Evolutionary conservation across 768 basidiomycete genomes (phyloP).

Genomic region (Agaricus blazei): DNA sequence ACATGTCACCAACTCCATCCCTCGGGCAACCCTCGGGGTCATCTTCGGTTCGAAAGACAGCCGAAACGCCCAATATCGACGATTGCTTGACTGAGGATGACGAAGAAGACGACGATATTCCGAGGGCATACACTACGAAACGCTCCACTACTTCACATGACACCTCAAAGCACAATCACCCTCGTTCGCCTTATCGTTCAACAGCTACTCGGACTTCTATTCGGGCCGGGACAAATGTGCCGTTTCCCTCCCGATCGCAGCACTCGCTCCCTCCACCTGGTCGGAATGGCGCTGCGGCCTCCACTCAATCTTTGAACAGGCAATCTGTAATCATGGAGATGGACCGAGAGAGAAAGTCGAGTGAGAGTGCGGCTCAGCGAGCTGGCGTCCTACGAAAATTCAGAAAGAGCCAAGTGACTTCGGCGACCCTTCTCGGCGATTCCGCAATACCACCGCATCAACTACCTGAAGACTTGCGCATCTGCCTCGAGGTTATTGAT

Average conservation of each 20-base stretch:
- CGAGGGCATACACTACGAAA: conserved; percentile 45
- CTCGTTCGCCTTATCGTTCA: conserved; percentile 71
- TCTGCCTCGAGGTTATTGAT: conserved; percentile 84
- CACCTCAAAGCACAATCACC: conserved; percentile 57
- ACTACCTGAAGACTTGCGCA: conserved; percentile 81
- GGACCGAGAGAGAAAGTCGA: conserved; percentile 50
- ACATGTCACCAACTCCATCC: conserved; percentile 71
- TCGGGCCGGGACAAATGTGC: conserved; percentile 44
- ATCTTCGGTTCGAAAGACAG: conserved; percentile 41
- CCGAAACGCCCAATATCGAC: conserved; percentile 64
- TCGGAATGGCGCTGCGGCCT: conserved; percentile 50
- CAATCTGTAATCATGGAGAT: conserved; percentile 50
- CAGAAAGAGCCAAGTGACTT: conserved; percentile 57
- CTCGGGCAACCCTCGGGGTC: conserved; percentile 24
- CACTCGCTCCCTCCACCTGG: conserved; percentile 69
- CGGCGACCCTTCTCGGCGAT: conserved; percentile 42
- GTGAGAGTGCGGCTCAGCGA: conserved; percentile 25
- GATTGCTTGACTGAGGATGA: conserved; percentile 70
- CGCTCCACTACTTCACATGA: conserved; percentile 29
- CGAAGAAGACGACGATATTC: conserved; percentile 48
- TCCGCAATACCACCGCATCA: conserved; percentile 64
- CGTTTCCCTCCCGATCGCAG: conserved; percentile 78
- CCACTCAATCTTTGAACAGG: conserved; percentile 72
- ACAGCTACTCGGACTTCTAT: conserved; percentile 36
- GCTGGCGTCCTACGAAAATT: conserved; percentile 62